Percentiles rank a stretch among this genome's conserved stretches.
Conservation (phyloP, 805 yeast species). For the Pichia deserticola region DNA sequence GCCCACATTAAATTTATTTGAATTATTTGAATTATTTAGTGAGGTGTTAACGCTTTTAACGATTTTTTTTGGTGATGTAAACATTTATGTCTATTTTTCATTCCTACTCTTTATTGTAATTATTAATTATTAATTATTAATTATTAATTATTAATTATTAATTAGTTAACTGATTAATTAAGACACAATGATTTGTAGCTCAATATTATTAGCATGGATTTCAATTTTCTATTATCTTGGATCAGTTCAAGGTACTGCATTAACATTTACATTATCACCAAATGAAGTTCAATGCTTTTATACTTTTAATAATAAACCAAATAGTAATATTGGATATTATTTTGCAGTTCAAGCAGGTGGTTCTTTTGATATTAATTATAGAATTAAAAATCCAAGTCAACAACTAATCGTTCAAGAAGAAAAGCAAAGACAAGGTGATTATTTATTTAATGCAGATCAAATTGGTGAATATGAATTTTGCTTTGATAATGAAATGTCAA, state of each 20-base stretch:
- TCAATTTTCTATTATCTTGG: neutral
- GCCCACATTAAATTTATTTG: too few species aligned
- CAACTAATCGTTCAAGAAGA: conserved; percentile 44
- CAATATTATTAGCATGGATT: neutral
- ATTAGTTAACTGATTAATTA: too few species aligned
- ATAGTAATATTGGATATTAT: conserved; percentile 60
- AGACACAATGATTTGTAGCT: neutral
- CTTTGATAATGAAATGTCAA: conserved; percentile 73
- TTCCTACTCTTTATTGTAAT: too few species aligned
- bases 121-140: too few species aligned
- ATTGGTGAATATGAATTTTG: conserved; percentile 85
- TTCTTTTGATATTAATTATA: conserved; percentile 70
- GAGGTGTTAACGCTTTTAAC: too few species aligned
- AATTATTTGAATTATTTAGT: too few species aligned
- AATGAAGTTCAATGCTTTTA: conserved; percentile 68
- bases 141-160: too few species aligned
- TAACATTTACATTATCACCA: conserved; percentile 71
- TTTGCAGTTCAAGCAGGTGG: conserved; percentile 84
- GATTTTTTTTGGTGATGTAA: too few species aligned
- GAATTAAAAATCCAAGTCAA: conserved; percentile 51
- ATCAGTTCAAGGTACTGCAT: conserved; percentile 37
- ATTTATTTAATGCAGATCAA: conserved; percentile 55
- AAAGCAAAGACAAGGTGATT: conserved; percentile 74
- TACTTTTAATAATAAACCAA: conserved; percentile 53
- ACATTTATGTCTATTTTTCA: too few species aligned